phyloP scores from a whole-genome alignment of 2,329 filamentous ascomycete species.

The Hymenoscyphus albidus region DNA sequence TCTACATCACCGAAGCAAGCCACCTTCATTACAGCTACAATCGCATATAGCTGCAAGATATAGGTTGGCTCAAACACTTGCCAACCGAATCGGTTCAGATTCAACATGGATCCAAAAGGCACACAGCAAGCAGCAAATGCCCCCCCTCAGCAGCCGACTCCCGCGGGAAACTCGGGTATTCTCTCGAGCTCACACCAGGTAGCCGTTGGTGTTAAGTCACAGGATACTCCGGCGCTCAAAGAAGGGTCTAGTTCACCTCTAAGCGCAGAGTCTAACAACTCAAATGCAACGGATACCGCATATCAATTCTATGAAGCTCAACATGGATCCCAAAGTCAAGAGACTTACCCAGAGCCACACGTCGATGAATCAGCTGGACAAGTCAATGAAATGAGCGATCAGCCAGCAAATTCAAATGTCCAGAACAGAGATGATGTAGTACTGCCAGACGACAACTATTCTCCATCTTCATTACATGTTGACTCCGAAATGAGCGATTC shows the following conservation, averaged over 20 bases:
- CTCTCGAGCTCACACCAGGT: background rate
- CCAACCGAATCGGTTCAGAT: background rate
- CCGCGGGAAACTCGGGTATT: background rate
- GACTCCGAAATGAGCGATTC: constrained; percentile 14
- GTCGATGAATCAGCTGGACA: background rate
- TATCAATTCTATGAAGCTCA: constrained; percentile 12
- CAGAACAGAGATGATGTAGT: background rate
- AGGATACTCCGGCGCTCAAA: background rate
- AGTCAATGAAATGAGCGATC: background rate
- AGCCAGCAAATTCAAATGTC: background rate
- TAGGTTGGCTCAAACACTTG: background rate
- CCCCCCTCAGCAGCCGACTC: background rate
- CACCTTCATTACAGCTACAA: background rate
- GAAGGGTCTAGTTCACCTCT: constrained; percentile 6
- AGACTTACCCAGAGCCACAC: constrained; percentile 1
- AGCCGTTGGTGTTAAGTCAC: background rate
- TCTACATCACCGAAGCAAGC: background rate
- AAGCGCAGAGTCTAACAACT: constrained; percentile 11
- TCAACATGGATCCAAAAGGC: background rate
- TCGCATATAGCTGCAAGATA: background rate
- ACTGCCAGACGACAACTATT: constrained; percentile 14
- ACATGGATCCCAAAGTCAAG: constrained; percentile 7
- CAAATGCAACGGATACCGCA: constrained; percentile 10
- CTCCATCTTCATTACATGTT: constrained; percentile 14
- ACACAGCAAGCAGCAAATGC: background rate